Conservation (phyloP, 2,329 filamentous ascomycete genomes). For the Emmonsia crescens region DNA sequence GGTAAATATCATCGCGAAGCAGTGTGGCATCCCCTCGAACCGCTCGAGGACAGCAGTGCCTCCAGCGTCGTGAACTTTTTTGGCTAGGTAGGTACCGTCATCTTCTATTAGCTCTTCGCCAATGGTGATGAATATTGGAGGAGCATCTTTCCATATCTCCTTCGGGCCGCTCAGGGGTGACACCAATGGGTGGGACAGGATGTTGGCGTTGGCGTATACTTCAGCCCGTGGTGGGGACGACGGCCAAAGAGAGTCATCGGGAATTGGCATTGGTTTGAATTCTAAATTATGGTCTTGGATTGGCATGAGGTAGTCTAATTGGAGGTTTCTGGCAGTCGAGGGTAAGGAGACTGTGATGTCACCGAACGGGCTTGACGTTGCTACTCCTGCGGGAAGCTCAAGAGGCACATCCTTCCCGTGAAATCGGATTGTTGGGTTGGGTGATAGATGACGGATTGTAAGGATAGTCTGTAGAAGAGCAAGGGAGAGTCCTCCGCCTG, state of each 20-base stretch:
- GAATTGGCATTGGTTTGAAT: constrained; percentile 20
- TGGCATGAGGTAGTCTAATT: constrained; percentile 32
- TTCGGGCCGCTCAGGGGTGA: constrained; percentile 28
- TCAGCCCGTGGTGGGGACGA: constrained; percentile 32
- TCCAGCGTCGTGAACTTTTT: constrained; percentile 29
- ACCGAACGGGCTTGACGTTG: constrained; percentile 32
- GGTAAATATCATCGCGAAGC: constrained; percentile 47
- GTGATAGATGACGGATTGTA: constrained; percentile 25
- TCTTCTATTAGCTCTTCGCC: constrained; percentile 35
- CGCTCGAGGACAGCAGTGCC: constrained; percentile 29
- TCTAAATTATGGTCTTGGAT: constrained; percentile 15
- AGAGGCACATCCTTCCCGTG: constrained; percentile 31
- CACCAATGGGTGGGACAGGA: constrained; percentile 31
- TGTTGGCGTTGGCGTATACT: constrained; percentile 30
- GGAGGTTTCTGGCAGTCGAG: constrained; percentile 26
- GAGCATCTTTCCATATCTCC: constrained; percentile 31
- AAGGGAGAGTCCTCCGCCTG: constrained; percentile 34
- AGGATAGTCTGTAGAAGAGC: constrained; percentile 34
- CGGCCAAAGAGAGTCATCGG: constrained; percentile 32
- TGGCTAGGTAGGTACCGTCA: constrained; percentile 30
- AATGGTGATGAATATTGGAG: constrained; percentile 31
- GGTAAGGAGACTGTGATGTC: constrained; percentile 35
- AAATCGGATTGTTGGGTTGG: constrained; percentile 24
- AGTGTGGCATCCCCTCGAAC: constrained; percentile 39
- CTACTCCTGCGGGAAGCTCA: constrained; percentile 32